Evolutionary conservation across 257 asterid genomes (phyloP).

Genomic region (Petunia secreta): DNA sequence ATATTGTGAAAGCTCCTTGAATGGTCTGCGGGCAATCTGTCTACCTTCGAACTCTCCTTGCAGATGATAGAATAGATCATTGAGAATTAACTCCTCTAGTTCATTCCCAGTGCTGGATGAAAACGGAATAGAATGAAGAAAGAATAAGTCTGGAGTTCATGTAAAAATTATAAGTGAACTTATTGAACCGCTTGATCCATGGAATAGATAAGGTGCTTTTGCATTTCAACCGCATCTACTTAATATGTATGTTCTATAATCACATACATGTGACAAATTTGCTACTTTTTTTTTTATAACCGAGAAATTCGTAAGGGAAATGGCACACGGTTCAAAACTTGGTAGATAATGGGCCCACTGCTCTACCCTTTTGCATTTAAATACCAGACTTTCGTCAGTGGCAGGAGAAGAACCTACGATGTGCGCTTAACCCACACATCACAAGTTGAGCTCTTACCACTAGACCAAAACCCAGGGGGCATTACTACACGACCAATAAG

Average conservation of each 20-base stretch:
- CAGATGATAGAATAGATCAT: slow-evolving; percentile 82
- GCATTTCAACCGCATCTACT: slow-evolving; percentile 22
- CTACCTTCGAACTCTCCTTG: slow-evolving; percentile 97
- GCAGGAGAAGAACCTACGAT: no score
- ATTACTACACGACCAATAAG: not conserved
- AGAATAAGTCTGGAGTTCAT: slow-evolving; percentile 17
- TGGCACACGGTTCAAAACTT: no score
- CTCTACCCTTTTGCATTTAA: no score
- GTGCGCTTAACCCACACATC: no score
- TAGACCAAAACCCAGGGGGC: no score
- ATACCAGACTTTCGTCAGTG: no score
- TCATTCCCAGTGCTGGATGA: slow-evolving; percentile 73
- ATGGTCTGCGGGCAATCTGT: slow-evolving; percentile 65
- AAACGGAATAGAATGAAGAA: slow-evolving; percentile 29
- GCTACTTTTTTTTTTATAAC: no score
- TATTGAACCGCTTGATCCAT: not conserved
- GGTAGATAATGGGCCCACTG: no score
- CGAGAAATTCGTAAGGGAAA: no score
- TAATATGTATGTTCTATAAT: not conserved
- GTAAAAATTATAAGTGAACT: not conserved
- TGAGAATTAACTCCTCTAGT: slow-evolving; percentile 64
- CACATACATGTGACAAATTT: not conserved
- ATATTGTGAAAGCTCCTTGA: slow-evolving; percentile 81
- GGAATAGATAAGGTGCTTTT: not conserved
- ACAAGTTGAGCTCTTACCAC: no score